Evolutionary conservation across 805 yeast genomes (phyloP), one percentile per base, ranked within the genome.

Genomic region (Saturnispora mendoncae): DNA sequence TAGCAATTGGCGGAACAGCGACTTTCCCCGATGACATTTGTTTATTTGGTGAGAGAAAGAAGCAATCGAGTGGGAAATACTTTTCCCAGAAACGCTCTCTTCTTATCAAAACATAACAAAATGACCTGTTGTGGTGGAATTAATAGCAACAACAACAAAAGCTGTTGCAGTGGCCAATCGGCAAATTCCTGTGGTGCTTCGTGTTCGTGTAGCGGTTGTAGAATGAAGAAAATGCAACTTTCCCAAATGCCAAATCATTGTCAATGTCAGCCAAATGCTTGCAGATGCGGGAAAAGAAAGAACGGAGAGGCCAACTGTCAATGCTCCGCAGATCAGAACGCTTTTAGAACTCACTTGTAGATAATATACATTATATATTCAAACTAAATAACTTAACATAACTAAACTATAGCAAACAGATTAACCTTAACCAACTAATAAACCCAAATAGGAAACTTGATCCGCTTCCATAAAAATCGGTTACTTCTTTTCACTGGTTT

Each of bases 401-500:
- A n/a, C n/a, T n/a, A n/a, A n/a, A n/a, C n/a, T n/a, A n/a, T n/a
- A n/a, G n/a, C n/a, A n/a, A n/a, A n/a, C n/a, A n/a, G n/a, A n/a
- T n/a, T n/a, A n/a, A n/a, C n/a, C n/a, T n/a, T n/a, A n/a, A n/a
- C n/a, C n/a, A n/a, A n/a, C n/a, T n/a, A n/a, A n/a, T n/a, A n/a
- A n/a, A n/a, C n/a, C n/a, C n/a, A n/a, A n/a, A n/a, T n/a, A n/a
- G n/a, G n/a, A n/a, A n/a, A n/a, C n/a, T n/a, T n/a, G n/a, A n/a
- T n/a, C n/a, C n/a, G n/a, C n/a, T n/a, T n/a, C n/a, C n/a, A n/a
- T n/a, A n/a, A n/a, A n/a, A n/a, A n/a, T n/a, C n/a, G n/a, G 13
- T 9, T 17, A 30, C 41, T 34, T 44, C 36, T 52, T 51, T 35
- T 47, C 47, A 1, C 46, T 52, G 2, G 47, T 36, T 33, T 55